Base-by-base conservation (phyloP, 2,329 filamentous ascomycete genomes). In the Diatrype stigma region DNA sequence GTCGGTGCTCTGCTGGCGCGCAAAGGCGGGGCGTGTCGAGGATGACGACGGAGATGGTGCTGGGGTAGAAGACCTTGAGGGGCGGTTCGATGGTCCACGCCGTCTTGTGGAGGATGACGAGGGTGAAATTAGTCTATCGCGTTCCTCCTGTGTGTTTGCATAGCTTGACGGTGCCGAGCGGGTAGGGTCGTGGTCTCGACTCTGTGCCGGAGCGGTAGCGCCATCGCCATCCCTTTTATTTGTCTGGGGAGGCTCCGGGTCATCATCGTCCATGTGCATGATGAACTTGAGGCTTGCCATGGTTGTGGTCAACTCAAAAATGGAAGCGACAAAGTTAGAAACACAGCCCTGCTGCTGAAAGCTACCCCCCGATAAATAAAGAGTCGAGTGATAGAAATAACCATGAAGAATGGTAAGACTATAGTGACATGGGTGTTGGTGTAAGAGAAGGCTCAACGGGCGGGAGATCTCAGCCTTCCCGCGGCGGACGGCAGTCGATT, bases 231-330 rank as follows among this genome's bases (percentile, higher is more conserved):
- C 67, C 69, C 68, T 78, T 73, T 74, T 77, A 73, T 71, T 69
- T 62, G 67, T 59, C 63, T 65, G 66, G 26, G 26, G 26, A 51
- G 71, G 63, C 57, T 72, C 68, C 53, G 64, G 64, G 55, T 73
- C 69, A 60, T 73, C 69, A 60, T 77, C 76, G 59, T 77, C 74
- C 61, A 72, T 69, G 65, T 81, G 79, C 74, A 82, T 80, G 64
- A 82, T 82, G 61, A 77, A 77, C 61, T 73, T 74, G 57, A 82
- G 72, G 63, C 75, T 79, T 58, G 77, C 72, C 78, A 82, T 81
- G 69, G 66, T 67, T 65, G 66, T 54, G 26, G 26, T 30, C 59
- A 61, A 66, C 67, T 71, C 67, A 66, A 72, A 68, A 62, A 68
- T 70, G 70, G 71, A 68, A 67, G 63, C 63, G 55, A 61, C 54